Evolutionary conservation across 2,329 filamentous ascomycete genomes (phyloP).

Genomic region (Pseudogymnoascus pannorum): DNA sequence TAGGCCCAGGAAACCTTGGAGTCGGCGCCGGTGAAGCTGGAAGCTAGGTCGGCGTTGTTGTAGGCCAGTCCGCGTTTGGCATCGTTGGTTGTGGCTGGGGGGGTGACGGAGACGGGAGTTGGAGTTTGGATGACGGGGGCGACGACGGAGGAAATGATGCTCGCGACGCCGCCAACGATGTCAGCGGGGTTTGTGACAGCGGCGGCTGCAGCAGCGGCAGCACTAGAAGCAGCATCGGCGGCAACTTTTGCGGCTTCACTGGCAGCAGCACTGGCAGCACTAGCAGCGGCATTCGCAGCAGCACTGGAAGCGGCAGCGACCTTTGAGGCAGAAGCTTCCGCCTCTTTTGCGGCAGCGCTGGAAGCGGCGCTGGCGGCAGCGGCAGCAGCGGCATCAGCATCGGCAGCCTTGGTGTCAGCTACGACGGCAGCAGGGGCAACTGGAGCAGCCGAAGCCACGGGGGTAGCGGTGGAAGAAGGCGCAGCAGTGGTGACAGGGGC

Average conservation of each 20-base stretch:
- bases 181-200: not conserved
- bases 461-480: not conserved
- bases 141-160: not conserved
- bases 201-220: conserved; percentile 3
- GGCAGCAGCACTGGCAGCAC: conserved; percentile 11
- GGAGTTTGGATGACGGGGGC: not conserved
- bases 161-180: not conserved
- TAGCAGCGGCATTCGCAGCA: not conserved
- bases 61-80: conserved; percentile 62
- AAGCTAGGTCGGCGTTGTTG: conserved; percentile 50
- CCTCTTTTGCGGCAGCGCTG: conserved; percentile 5
- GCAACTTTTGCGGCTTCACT: too few relatives aligned
- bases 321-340: conserved; percentile 3
- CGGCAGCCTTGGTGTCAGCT: conserved; percentile 7
- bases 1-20: conserved; percentile 52
- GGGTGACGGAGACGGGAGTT: not conserved
- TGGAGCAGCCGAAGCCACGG: not conserved
- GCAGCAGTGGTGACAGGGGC: conserved; percentile 11
- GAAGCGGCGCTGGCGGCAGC: conserved; percentile 4
- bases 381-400: conserved; percentile 9
- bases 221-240: not conserved
- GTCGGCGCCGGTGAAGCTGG: conserved; percentile 38
- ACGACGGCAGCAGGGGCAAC: not conserved
- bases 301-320: too few relatives aligned
- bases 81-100: not conserved